These are phyloP conservation scores for Trichoderma simmonsii DNA, from an alignment of 2,329 filamentous ascomycete genomes.

Conservation along the genomic window DNA sequence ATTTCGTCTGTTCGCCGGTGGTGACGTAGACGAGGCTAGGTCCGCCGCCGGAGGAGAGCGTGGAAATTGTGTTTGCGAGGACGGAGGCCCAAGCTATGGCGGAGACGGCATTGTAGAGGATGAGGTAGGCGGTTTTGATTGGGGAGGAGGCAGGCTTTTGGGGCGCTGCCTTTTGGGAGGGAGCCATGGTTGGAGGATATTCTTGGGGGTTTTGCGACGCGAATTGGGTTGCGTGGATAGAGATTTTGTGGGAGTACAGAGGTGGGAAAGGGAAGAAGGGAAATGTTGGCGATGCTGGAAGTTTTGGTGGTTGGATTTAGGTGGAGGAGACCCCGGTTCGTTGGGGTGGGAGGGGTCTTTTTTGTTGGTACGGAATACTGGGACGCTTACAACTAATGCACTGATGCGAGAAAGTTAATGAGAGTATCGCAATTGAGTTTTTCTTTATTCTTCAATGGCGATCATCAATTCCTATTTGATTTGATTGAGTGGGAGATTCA, in stretches of 20 bases:
- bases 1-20: slow-evolving; percentile 66
- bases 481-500: not conserved
- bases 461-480: not conserved
- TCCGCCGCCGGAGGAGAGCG: slow-evolving; percentile 54
- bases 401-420: not conserved
- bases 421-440: no score
- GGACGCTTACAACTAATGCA: no score
- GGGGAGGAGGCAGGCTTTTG: slow-evolving; percentile 27
- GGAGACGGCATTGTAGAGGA: slow-evolving; percentile 80
- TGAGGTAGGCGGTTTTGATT: slow-evolving; percentile 66
- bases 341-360: not conserved
- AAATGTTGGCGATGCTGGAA: slow-evolving; percentile 4
- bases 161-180: not conserved
- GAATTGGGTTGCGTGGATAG: not conserved
- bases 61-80: slow-evolving; percentile 61
- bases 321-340: not conserved
- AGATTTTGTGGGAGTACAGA: not conserved
- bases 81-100: slow-evolving; percentile 76
- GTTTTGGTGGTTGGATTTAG: slow-evolving; percentile 15
- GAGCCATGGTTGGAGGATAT: not conserved
- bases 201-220: not conserved
- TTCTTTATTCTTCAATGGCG: not conserved
- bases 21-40: slow-evolving; percentile 58
- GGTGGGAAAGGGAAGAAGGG: not conserved
- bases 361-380: not conserved